Evolutionary conservation across 2,329 filamentous ascomycete genomes (phyloP), one percentile per base, ranked within the genome.

Genomic region (Parasarocladium wereldwijsianum): DNA sequence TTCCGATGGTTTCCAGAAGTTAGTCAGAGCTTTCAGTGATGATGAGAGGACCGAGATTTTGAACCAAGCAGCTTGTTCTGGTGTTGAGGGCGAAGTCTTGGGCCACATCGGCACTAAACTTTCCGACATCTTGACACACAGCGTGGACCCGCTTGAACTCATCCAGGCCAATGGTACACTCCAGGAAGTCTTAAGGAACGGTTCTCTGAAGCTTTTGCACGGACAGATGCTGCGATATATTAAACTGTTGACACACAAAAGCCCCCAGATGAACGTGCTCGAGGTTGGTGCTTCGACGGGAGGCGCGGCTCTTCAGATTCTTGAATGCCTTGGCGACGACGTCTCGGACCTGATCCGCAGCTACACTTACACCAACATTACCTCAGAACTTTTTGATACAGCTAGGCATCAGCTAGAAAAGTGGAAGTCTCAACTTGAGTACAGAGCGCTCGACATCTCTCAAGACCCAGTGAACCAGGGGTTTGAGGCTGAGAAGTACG

Each of bases 241-340:
- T 8, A 33, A 43, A 5, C 32, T 52, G 14, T 18, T 41, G 7
- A 58, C 56, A 1, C 62, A 58, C 27, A 55, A 64, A 33, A 51
- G 69, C 12, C 50, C 43, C 7, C 40, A 61, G 26, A 54, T 71
- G 43, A 46, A 42, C 4, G 62, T 60, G 17, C 41, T 60, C 2
- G 56, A 61, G 31, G 43, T 61, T 14, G 57, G 55, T 9, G 52
- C 50, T 10, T 54, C 54, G 0, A 59, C 50, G 1, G 53, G 55
- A 3, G 45, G 47, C 5, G 44, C 50, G 29, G 57, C 53, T 1
- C 25, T 26, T 3, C 40, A 41, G 4, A 32, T 52, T 13, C n/a
- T 55, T 7, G 30, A 45, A 22, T 18, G 26, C 32, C 8, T 35
- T 26, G 6, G 36, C 42, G 11, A 43, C 42, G 26, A 33, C 25